Conservation (phyloP, 805 yeast genomes). For the Candida oleophila region DNA sequence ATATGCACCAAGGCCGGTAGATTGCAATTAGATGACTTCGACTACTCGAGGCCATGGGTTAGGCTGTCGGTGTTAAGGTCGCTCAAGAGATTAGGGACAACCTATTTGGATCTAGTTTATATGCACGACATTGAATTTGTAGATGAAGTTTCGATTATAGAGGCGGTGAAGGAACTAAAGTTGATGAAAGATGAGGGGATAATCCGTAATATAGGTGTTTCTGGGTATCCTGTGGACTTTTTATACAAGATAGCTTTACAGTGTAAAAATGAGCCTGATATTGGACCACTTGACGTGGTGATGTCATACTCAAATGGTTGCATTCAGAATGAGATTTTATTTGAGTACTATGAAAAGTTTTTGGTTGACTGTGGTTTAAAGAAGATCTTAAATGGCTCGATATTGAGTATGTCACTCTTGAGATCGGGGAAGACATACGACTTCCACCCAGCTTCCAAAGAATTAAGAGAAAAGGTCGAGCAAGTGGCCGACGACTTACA, state of each 20-base stretch:
- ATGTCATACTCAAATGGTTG: constrained; percentile 81
- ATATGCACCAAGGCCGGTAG: constrained; percentile 89
- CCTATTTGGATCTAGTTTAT: constrained; percentile 77
- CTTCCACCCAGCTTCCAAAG: constrained; percentile 78
- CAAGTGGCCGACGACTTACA: constrained; percentile 41
- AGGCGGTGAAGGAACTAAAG: constrained; percentile 62
- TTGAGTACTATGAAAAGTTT: constrained; percentile 48
- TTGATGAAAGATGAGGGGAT: constrained; percentile 62
- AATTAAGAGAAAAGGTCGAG: constrained; percentile 53
- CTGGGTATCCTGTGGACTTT: constrained; percentile 83
- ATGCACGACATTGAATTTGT: constrained; percentile 90
- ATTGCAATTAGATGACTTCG: constrained; percentile 63
- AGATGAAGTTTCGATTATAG: constrained; percentile 49
- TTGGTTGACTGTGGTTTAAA: constrained; percentile 53
- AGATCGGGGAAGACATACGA: constrained; percentile 63
- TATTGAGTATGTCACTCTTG: constrained; percentile 82
- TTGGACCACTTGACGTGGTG: constrained; percentile 71
- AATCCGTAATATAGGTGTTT: constrained; percentile 67
- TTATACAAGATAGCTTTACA: constrained; percentile 51
- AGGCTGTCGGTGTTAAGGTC: constrained; percentile 66
- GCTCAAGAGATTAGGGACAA: constrained; percentile 60
- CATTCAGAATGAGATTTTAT: constrained; percentile 65
- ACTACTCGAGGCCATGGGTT: constrained; percentile 64
- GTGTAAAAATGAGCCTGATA: constrained; percentile 34
- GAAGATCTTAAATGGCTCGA: constrained; percentile 75